Base-by-base conservation (phyloP, 441 rosid genomes). In the Eruca vesicaria region DNA sequence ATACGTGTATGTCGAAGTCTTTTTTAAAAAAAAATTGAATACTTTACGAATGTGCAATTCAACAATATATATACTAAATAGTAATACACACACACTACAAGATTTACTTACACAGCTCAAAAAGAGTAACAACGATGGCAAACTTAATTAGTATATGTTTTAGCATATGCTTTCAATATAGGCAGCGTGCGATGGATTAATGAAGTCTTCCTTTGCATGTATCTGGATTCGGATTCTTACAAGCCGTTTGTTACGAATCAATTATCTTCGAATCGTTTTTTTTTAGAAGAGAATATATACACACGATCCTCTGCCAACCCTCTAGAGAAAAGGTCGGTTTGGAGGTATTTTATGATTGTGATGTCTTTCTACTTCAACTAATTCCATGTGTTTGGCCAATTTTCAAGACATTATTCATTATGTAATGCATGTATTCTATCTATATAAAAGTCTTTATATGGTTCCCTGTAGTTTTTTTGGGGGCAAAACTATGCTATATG, bases 341-440 rank as follows among this genome's bases (percentile, higher is more conserved):
- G 63, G 76, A 58, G 20, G 68, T 71, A 50, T 77, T 52, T 77
- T 66, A 18, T 33, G 73, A 77, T 66, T 50, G 68, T 59, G 80
- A 72, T 66, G 64, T 72, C 61, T 71, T 71, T 77, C 80, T 71
- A 77, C 68, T 72, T 77, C 68, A 72, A 71, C 33, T 12, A 71
- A 77, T 72, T 77, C 77, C 68, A 71, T 71, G 50, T 77, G 77
- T 52, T 71, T 57, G 68, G 67, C 65, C 76, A 64, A 21, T 64
- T 38, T 64, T 60, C 20, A 71, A 48, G 77, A 77, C 28, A 71
- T 68, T 72, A 71, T 66, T 65, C 68, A 65, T 56, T 45, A 33
- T 76, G 21, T 41, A 14, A n/a, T 69, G 41, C 70, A 12, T 61
- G 8, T 60, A 53, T 36, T 60, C 19, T 7, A 8, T 69, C 62